Percentiles rank a stretch among this genome's conserved stretches.
phyloP scores from a whole-genome alignment of 257 asterid species.

The Voacanga thouarsii region DNA sequence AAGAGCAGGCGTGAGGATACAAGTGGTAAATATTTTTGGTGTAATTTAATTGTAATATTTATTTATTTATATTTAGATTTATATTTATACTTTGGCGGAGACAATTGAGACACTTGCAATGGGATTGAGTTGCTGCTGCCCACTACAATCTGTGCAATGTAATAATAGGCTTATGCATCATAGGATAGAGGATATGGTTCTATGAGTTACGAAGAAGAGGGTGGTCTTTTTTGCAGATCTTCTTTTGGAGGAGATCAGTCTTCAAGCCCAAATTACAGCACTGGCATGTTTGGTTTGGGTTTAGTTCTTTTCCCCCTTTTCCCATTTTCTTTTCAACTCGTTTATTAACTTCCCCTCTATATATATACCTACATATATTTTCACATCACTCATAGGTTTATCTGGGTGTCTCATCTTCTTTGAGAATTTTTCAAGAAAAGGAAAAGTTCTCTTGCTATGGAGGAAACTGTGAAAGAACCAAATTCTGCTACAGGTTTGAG shows the following conservation, averaged over 20 bases:
- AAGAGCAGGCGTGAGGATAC: conserved; percentile 37
- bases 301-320: not conserved
- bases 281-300: too few relatives aligned
- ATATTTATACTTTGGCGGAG: not conserved
- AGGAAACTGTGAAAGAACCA: conserved; percentile 11
- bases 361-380: not conserved
- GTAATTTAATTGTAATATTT: not conserved
- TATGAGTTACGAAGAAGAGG: not conserved
- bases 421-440: not conserved
- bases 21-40: conserved; percentile 33
- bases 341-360: conserved; percentile 10
- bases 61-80: not conserved
- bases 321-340: not conserved
- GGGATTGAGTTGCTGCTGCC: not conserved
- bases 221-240: not conserved
- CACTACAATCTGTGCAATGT: not conserved
- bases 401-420: not conserved
- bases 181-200: not conserved
- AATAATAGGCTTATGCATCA: not conserved
- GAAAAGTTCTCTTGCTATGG: not conserved
- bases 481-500: conserved; percentile 6
- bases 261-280: too few relatives aligned
- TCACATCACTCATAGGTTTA: not conserved
- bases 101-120: not conserved
- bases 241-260: not conserved